phyloP scores from a whole-genome alignment of 2,329 filamentous ascomycete species.

The Corniculantispora saksenae region DNA sequence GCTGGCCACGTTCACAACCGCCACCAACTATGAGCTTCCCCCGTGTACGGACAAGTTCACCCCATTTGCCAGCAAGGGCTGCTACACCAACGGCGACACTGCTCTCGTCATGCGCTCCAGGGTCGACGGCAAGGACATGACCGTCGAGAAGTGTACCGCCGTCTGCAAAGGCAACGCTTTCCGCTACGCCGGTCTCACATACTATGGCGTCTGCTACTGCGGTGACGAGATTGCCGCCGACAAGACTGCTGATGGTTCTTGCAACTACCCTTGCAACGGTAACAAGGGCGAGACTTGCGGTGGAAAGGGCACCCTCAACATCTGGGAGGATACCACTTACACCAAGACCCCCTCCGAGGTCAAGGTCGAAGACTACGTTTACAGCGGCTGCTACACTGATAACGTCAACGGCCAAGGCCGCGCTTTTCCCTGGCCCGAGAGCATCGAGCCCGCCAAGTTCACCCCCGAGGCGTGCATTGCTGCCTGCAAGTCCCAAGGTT shows the following conservation, averaged over 20 bases:
- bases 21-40: slow-evolving; percentile 47
- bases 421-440: slow-evolving; percentile 47
- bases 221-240: slow-evolving; percentile 54
- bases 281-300: slow-evolving; percentile 49
- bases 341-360: slow-evolving; percentile 44
- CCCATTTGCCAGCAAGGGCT: slow-evolving; percentile 51
- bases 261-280: slow-evolving; percentile 56
- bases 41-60: slow-evolving; percentile 46
- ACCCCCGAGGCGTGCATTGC: slow-evolving; percentile 45
- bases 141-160: slow-evolving; percentile 48
- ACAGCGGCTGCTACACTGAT: slow-evolving; percentile 63
- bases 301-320: slow-evolving; percentile 46
- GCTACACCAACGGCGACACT: slow-evolving; percentile 43
- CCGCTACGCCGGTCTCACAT: slow-evolving; percentile 52
- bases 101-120: slow-evolving; percentile 46
- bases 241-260: slow-evolving; percentile 52
- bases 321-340: slow-evolving; percentile 53
- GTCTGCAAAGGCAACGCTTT: slow-evolving; percentile 55
- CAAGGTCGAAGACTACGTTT: slow-evolving; percentile 54
- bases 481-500: slow-evolving; percentile 45
- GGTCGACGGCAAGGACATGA: slow-evolving; percentile 42
- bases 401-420: slow-evolving; percentile 38
- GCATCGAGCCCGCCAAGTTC: slow-evolving; percentile 37
- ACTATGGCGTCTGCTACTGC: slow-evolving; percentile 56
- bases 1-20: slow-evolving; percentile 38